Conservation (phyloP, 148 eudicot genomes). For the Camellia japonica region DNA sequence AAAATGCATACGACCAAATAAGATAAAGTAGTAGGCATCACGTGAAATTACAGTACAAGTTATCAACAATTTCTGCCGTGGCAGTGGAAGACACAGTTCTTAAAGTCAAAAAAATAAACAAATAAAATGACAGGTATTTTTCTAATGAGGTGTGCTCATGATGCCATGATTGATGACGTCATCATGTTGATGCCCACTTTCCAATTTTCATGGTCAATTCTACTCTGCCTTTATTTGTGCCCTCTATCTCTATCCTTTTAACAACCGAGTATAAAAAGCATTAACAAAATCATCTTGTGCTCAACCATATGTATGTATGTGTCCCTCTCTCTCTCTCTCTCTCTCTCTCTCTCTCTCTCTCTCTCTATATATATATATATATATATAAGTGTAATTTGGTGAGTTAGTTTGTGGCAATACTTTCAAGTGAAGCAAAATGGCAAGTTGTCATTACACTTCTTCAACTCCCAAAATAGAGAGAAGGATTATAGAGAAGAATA, state of each 20-base stretch:
- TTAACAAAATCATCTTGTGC: neutral
- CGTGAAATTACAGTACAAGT: no score
- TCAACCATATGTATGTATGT: no score
- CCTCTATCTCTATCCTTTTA: neutral
- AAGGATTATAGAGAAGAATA: conserved; percentile 51
- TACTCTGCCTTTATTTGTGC: neutral
- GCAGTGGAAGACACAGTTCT: no score
- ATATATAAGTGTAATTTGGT: neutral
- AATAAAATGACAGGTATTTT: no score
- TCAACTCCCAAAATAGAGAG: conserved; percentile 34
- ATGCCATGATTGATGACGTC: neutral
- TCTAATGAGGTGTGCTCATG: neutral
- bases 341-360: no score
- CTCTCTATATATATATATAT: no score
- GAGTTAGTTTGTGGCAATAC: neutral
- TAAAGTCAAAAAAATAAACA: no score
- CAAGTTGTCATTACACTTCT: neutral
- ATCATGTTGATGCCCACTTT: no score
- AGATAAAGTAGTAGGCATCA: no score
- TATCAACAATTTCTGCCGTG: no score
- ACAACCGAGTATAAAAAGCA: neutral
- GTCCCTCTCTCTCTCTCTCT: no score
- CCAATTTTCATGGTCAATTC: neutral
- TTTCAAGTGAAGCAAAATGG: neutral
- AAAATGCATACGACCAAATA: no score